Evolutionary conservation across 306 rosid species (phyloP), one percentile per base, ranked within the genome.

Genomic region (Notholithocarpus densiflorus): DNA sequence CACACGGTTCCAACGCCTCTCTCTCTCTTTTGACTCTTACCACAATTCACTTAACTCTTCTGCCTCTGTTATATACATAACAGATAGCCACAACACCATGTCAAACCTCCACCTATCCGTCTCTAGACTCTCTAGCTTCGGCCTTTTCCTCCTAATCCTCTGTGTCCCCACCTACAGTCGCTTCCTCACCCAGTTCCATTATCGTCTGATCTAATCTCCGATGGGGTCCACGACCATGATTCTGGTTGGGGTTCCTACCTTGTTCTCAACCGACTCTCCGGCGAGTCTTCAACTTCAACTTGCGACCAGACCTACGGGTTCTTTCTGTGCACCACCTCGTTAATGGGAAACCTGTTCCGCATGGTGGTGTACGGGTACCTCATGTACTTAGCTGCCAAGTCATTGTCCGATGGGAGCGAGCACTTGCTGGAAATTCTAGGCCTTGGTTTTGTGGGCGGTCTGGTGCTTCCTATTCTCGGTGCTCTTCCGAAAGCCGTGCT

Each of bases 391-490:
- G 89, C 98, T 3, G 98, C 98, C 4, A 92, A 87, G 1, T 94
- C 81, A 66, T 87, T 94, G 77, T 91, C 98, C 27, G 10, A 27
- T 18, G 98, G 98, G 8, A 92, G 97, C 9, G 98, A 95, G 84
- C 88, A 92, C 1, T 79, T 95, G 88, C 91, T 95, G 45, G 98
- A 91, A 92, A 91, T 95, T 83, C 89, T 95, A 56, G 97, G 98
- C 20, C 98, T 98, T n/a, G 98, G 98, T 15, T 85, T 95, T 65
- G 87, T 95, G 80, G 97, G 98, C 14, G 98, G 98, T 1, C 57
- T 95, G 79, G 91, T 95, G 18, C 98, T 95, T 23, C 98, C 98
- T 1, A 80, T 88, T 1, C 96, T 88, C 31, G 89, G 91, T 18
- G 91, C 89, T 18, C 87, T 88, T 68, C 91, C 89, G 2, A 87